Conservation (phyloP, 495 filamentous ascomycete genomes). For the Penicillium ucsense region DNA sequence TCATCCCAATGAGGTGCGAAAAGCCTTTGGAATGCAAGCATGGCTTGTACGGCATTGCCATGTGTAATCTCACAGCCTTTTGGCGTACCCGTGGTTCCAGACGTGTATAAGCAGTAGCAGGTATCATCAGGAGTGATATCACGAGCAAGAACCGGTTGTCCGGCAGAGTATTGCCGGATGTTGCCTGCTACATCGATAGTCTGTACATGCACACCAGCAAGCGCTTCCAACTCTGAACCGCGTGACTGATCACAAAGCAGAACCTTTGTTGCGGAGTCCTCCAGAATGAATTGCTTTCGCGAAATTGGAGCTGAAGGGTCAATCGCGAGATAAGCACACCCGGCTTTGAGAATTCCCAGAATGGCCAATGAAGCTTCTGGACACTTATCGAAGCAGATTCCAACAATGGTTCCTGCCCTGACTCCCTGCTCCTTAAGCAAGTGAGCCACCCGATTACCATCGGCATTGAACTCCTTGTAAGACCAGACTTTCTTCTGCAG, state of each 20-base stretch:
- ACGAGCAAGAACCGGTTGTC: slow-evolving; percentile 7
- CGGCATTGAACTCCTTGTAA: slow-evolving; percentile 26
- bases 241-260: slow-evolving; percentile 14
- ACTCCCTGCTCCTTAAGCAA: slow-evolving; percentile 24
- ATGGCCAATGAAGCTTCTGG: slow-evolving; percentile 34
- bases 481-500: slow-evolving; percentile 28
- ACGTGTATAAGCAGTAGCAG: slow-evolving; percentile 92
- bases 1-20: slow-evolving; percentile 41
- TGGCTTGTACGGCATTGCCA: slow-evolving; percentile 27
- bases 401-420: slow-evolving; percentile 25
- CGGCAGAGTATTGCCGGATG: slow-evolving; percentile 11
- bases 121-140: slow-evolving; percentile 63
- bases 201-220: slow-evolving; percentile 17
- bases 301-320: slow-evolving; percentile 34
- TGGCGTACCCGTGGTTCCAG: slow-evolving; percentile 92
- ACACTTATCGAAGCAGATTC: slow-evolving; percentile 34
- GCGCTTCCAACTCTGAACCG: slow-evolving; percentile 6
- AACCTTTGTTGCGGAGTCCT: slow-evolving; percentile 21
- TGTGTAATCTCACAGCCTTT: slow-evolving; percentile 79
- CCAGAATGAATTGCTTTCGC: slow-evolving; percentile 34
- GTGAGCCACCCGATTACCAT: slow-evolving; percentile 29
- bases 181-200: slow-evolving; percentile 25
- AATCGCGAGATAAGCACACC: slow-evolving; percentile 70
- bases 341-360: slow-evolving; percentile 40
- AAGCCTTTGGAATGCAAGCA: slow-evolving; percentile 35